A percentile compares a stretch with the other conserved stretches of the same genome.
Conservation (phyloP, 345 rosid genomes). For the Arabidopsis thaliana region TAIR10.1 NC_003074.8:9633501-9634000, state of each 20-base stretch:
- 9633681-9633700: slow-evolving; percentile 50
- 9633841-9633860: slow-evolving; percentile 33
- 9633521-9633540: slow-evolving; percentile 29
- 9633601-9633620: slow-evolving; percentile 50
- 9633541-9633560: slow-evolving; percentile 25
- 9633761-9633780: slow-evolving; percentile 38
- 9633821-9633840: slow-evolving; percentile 43
- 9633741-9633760: slow-evolving; percentile 43
- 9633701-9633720: slow-evolving; percentile 50
- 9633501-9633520: slow-evolving; percentile 15
- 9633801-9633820: slow-evolving; percentile 49
- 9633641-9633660: slow-evolving; percentile 39
- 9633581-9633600: slow-evolving; percentile 30
- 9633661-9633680: slow-evolving; percentile 34
- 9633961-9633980: slow-evolving; percentile 48
- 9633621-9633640: slow-evolving; percentile 48
- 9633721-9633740: slow-evolving; percentile 41
- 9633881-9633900: slow-evolving; percentile 35
- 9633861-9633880: slow-evolving; percentile 20
- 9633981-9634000: slow-evolving; percentile 50
- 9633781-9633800: slow-evolving; percentile 36
- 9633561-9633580: slow-evolving; percentile 41
- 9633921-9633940: slow-evolving; percentile 47
- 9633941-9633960: slow-evolving; percentile 40
- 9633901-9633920: slow-evolving; percentile 42